These are phyloP conservation scores for Phtheirospermum japonicum DNA, from an alignment of 257 asterid species.

Conservation along the genomic window DNA sequence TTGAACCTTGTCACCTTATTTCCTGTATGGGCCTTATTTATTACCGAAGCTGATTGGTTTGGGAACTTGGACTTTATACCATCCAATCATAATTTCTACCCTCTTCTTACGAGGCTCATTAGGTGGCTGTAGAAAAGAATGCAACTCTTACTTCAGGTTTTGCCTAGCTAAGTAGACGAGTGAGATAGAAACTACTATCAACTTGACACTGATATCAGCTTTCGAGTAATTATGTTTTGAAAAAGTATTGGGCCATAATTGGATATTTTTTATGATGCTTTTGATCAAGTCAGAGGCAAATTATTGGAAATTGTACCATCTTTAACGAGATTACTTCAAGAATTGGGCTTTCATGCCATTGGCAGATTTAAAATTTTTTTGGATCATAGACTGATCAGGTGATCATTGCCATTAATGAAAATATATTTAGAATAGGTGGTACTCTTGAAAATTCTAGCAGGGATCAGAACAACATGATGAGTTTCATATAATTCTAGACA, in stretches of 20 bases:
- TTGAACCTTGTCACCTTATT: not conserved
- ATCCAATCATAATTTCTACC: not conserved
- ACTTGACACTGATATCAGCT: not conserved
- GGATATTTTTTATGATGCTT: not conserved
- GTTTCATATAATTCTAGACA: not conserved
- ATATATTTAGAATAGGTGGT: not conserved
- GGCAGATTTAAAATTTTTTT: not conserved
- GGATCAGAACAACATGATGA: not conserved
- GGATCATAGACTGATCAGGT: not conserved
- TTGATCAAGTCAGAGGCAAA: not conserved
- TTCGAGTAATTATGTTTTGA: not conserved
- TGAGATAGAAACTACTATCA: not conserved
- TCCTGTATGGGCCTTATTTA: not conserved
- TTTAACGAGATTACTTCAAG: not conserved
- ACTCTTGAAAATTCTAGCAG: slow-evolving; percentile 2
- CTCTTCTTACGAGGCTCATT: not conserved
- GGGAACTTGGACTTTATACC: not conserved
- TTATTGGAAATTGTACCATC: not conserved
- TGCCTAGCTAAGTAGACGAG: not conserved
- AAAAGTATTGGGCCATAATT: not conserved
- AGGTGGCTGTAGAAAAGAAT: not conserved
- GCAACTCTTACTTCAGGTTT: not conserved
- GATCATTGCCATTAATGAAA: not conserved
- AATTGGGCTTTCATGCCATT: not conserved
- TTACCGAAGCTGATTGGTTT: not conserved